Percentiles rank a stretch among this genome's conserved stretches.
Conservation (phyloP, 441 rosid species). For the Corymbia calophylla region DNA sequence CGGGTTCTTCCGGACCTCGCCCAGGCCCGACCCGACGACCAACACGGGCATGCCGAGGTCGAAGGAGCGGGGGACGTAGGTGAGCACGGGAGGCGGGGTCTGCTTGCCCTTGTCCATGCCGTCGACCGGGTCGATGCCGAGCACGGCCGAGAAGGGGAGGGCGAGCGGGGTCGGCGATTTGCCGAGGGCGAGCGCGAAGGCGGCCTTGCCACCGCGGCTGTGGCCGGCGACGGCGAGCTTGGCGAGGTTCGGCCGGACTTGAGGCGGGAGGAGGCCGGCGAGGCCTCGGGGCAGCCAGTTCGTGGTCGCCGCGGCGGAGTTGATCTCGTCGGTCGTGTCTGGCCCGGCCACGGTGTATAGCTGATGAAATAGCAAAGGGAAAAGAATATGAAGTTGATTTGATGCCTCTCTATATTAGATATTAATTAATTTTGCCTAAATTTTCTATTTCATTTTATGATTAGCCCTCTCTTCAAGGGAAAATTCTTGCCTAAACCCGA, state of each 20-base stretch:
- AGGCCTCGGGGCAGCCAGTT: conserved; percentile 62
- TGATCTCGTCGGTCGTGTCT: conserved; percentile 56
- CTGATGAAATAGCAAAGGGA: conserved; percentile 18
- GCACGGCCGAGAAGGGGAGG: conserved; percentile 48
- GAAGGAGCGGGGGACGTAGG: conserved; percentile 65
- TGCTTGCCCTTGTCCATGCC: conserved; percentile 73
- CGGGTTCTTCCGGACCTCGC: conserved; percentile 50
- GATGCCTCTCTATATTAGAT: not conserved
- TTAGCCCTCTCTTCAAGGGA: not conserved
- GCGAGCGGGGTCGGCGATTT: conserved; percentile 21
- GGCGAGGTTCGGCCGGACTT: conserved; percentile 45
- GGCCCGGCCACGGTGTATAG: conserved; percentile 59
- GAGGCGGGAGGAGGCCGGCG: conserved; percentile 32
- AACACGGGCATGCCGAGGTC: conserved; percentile 49
- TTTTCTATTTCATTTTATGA: not conserved
- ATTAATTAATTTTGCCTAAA: not conserved
- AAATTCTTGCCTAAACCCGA: not conserved
- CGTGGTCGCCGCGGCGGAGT: conserved; percentile 38
- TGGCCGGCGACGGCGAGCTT: conserved; percentile 80
- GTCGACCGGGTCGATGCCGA: conserved; percentile 85
- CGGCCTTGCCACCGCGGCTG: conserved; percentile 87
- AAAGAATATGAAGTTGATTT: not conserved
- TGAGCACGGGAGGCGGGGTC: conserved; percentile 71
- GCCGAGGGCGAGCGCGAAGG: conserved; percentile 54
- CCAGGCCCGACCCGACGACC: conserved; percentile 81